A percentile compares a stretch with the other conserved stretches of the same genome.
Evolutionary conservation across 1,284 basidiomycete genomes (phyloP).

Genomic region (Irpex lacteus): DNA sequence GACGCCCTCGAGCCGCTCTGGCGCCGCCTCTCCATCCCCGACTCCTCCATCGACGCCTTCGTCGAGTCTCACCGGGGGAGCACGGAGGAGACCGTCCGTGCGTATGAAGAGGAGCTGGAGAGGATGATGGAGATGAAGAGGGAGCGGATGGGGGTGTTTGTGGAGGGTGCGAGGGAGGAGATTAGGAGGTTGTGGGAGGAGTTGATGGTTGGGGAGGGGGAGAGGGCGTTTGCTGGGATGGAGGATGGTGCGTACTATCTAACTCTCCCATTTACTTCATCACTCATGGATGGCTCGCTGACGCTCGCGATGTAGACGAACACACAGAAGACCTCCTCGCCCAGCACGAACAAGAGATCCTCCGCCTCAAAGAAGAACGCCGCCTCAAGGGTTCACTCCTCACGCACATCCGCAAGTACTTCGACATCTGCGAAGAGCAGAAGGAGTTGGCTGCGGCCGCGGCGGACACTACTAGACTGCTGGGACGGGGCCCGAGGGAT

Average conservation of each 20-base stretch:
- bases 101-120: conserved; percentile 89
- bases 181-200: conserved; percentile 85
- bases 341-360: conserved; percentile 88
- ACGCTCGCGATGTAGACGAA: too few relatives aligned
- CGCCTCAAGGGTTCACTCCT: conserved; percentile 77
- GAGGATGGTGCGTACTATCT: too few relatives aligned
- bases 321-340: conserved; percentile 86
- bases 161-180: conserved; percentile 79
- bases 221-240: conserved; percentile 79
- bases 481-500: conserved; percentile 75
- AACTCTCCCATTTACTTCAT: too few relatives aligned
- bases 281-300: too few relatives aligned
- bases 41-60: conserved; percentile 77
- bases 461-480: conserved; percentile 72
- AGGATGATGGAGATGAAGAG: conserved; percentile 88
- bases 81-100: conserved; percentile 67
- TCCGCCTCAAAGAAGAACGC: conserved; percentile 77
- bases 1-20: conserved; percentile 83
- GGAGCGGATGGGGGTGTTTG: conserved; percentile 85
- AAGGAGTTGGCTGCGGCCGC: conserved; percentile 84
- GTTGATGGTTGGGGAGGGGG: conserved; percentile 82
- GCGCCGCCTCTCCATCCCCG: conserved; percentile 72
- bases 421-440: conserved; percentile 86
- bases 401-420: conserved; percentile 81
- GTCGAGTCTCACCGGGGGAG: conserved; percentile 78